Conservation (phyloP, 1,284 basidiomycete genomes). For the Trichosporon inkin region DNA sequence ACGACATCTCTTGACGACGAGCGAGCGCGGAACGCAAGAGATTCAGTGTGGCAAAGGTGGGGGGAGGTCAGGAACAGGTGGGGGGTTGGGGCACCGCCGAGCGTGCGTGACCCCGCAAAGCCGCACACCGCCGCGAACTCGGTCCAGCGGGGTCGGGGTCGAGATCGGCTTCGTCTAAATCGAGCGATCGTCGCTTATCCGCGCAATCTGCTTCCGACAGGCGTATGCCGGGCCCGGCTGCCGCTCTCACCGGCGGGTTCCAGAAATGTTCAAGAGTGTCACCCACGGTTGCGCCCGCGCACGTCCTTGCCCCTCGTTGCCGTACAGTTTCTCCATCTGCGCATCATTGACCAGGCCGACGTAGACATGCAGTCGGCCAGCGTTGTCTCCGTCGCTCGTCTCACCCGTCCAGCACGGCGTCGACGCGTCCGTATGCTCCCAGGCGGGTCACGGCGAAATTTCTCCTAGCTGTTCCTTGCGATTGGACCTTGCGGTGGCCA, state of each 20-base stretch:
- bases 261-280: not conserved
- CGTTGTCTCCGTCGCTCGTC: not conserved
- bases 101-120: not conserved
- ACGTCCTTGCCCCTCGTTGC: not conserved
- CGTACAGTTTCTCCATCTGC: not conserved
- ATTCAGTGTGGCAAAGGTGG: not conserved
- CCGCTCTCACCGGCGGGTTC: not conserved
- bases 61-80: not conserved
- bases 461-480: not conserved
- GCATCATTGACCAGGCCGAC: not conserved
- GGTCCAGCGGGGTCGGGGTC: conserved; percentile 2
- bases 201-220: conserved; percentile 5
- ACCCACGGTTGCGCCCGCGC: not conserved
- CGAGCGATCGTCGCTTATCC: conserved; percentile 1
- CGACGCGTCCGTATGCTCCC: not conserved
- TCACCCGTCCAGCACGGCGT: not conserved
- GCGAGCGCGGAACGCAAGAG: not conserved
- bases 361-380: not conserved
- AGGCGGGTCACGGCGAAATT: not conserved
- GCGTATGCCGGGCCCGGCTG: conserved; percentile 1
- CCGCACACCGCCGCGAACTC: not conserved
- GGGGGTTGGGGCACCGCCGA: conserved; percentile 1
- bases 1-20: not conserved
- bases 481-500: not conserved
- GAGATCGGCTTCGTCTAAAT: conserved; percentile 8